Evolutionary conservation across 2,329 filamentous ascomycete species (phyloP).

Genomic region (Zasmidium cellare): DNA sequence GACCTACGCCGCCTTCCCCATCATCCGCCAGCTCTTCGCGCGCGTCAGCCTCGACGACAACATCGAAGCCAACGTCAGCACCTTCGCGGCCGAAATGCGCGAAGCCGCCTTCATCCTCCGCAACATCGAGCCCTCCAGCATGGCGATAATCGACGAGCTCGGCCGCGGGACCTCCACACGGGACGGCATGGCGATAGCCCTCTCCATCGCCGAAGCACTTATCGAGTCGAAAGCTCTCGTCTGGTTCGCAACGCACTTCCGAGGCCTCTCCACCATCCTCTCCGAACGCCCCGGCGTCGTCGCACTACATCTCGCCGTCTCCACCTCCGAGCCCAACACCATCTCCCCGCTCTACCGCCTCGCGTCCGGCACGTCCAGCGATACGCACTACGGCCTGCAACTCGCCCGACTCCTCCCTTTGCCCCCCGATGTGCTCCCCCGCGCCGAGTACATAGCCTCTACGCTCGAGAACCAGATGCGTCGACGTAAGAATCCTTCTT

Average conservation of each 20-base stretch:
- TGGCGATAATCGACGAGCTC: slow-evolving; percentile 83
- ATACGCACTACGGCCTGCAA: slow-evolving; percentile 79
- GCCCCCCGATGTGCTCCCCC: slow-evolving; percentile 65
- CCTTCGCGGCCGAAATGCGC: slow-evolving; percentile 91
- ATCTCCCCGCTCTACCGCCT: slow-evolving; percentile 91
- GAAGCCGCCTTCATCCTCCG: slow-evolving; percentile 91
- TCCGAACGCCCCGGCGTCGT: slow-evolving; percentile 74
- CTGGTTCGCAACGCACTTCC: slow-evolving; percentile 94
- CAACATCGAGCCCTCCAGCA: slow-evolving; percentile 68
- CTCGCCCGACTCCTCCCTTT: slow-evolving; percentile 75
- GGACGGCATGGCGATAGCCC: slow-evolving; percentile 84
- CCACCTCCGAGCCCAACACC: slow-evolving; percentile 54
- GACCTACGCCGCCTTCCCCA: slow-evolving; percentile 75
- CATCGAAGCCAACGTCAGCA: slow-evolving; percentile 87
- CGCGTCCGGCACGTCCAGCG: slow-evolving; percentile 66
- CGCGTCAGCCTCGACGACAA: slow-evolving; percentile 83
- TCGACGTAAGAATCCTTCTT: slow-evolving; percentile 59
- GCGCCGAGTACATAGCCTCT: slow-evolving; percentile 66
- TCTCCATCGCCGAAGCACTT: slow-evolving; percentile 86
- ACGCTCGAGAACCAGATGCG: slow-evolving; percentile 61
- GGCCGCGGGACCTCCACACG: slow-evolving; percentile 86
- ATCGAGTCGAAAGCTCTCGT: slow-evolving; percentile 74
- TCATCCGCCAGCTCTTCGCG: slow-evolving; percentile 82
- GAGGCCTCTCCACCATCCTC: slow-evolving; percentile 75
- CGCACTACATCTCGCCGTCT: slow-evolving; percentile 77